Evolutionary conservation across 75 land plant species (phyloP).

Genomic region (Cryptomeria japonica): DNA sequence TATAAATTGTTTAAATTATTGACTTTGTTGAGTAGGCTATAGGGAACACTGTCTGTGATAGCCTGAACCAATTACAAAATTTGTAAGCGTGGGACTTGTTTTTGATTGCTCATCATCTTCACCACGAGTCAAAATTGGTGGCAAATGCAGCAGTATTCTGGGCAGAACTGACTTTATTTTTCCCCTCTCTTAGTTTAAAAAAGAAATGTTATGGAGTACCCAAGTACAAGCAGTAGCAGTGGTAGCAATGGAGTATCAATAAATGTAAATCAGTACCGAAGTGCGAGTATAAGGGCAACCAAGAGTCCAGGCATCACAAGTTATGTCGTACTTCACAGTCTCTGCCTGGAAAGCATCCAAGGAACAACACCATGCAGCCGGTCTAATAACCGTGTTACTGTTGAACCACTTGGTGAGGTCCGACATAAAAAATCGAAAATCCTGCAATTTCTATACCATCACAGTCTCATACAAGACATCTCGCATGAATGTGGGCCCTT

Average conservation of each 20-base stretch:
- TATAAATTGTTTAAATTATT: background rate
- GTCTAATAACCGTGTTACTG: background rate
- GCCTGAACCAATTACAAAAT: background rate
- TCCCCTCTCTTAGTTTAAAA: background rate
- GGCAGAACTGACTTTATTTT: background rate
- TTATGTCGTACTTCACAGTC: background rate
- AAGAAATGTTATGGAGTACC: background rate
- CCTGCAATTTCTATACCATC: background rate
- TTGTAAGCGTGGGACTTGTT: background rate
- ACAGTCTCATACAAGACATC: background rate
- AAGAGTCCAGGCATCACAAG: background rate
- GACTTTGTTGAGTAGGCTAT: background rate
- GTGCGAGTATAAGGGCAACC: background rate
- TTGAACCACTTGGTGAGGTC: background rate
- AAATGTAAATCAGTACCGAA: background rate
- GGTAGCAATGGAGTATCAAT: background rate
- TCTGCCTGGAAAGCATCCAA: background rate
- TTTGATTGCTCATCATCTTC: background rate
- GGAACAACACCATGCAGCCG: background rate
- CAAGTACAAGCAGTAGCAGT: background rate
- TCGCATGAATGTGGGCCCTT: background rate
- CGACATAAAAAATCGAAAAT: background rate
- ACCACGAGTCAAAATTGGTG: background rate
- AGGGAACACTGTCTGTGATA: background rate
- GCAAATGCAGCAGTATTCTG: background rate